These are phyloP conservation scores for Bipolaris cookei DNA, from an alignment of 2,329 filamentous ascomycete species.

Conservation along the genomic window DNA sequence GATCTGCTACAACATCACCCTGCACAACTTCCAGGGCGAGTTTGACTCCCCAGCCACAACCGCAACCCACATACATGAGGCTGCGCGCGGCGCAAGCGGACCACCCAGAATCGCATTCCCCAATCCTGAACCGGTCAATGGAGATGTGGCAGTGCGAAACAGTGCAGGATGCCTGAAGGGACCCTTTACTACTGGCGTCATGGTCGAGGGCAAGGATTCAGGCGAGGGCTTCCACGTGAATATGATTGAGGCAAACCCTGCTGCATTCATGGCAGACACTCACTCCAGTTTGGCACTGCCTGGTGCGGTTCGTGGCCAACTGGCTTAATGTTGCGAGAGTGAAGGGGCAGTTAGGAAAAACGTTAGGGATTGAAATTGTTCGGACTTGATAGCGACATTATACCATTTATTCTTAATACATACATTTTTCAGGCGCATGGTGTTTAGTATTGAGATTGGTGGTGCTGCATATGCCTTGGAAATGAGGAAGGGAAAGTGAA, in stretches of 20 bases:
- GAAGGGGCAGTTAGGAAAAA: background rate
- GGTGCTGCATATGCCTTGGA: background rate
- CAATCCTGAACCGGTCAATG: constrained; percentile 28
- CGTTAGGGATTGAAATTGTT: background rate
- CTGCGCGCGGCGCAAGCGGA: constrained; percentile 53
- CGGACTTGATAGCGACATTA: background rate
- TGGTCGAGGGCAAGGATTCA: constrained; percentile 54
- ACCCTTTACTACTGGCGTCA: constrained; percentile 38
- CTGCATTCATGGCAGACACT: constrained; percentile 60
- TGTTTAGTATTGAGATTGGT: background rate
- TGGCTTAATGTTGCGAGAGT: constrained; percentile 17
- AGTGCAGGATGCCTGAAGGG: constrained; percentile 37
- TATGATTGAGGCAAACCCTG: constrained; percentile 59
- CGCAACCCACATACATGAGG: constrained; percentile 64
- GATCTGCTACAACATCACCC: constrained; percentile 60
- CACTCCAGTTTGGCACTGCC: constrained; percentile 60
- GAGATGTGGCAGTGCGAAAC: constrained; percentile 20
- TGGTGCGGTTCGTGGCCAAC: constrained; percentile 62
- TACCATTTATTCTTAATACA: background rate
- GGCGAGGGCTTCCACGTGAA: constrained; percentile 58
- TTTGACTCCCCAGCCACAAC: constrained; percentile 61
- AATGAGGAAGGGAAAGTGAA: background rate
- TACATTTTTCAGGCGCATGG: background rate
- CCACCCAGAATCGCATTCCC: constrained; percentile 55
- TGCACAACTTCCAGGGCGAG: constrained; percentile 58